Evolutionary conservation across 306 rosid genomes (phyloP).

Genomic region (Cucurbita moschata): DNA sequence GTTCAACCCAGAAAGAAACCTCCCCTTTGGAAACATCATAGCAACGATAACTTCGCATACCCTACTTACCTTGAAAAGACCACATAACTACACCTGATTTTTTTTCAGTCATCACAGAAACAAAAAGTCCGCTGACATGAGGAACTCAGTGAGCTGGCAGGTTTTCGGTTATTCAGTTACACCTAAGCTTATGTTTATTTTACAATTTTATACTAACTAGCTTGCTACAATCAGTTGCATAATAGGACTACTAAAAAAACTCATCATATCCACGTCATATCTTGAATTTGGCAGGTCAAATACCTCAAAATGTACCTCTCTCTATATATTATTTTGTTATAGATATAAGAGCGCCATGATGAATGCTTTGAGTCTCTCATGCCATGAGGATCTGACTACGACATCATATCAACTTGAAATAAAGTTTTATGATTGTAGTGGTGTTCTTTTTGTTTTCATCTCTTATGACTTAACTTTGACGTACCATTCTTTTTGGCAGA

Average conservation of each 20-base stretch:
- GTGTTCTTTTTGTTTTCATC: neutral
- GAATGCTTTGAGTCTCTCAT: neutral
- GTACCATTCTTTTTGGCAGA: conserved; percentile 26
- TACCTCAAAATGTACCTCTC: neutral
- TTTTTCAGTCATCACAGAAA: neutral
- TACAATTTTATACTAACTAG: neutral
- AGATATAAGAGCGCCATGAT: neutral
- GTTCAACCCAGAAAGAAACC: neutral
- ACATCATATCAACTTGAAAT: neutral
- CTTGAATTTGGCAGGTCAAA: neutral
- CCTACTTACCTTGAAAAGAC: no score
- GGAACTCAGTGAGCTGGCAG: neutral
- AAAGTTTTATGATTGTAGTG: neutral
- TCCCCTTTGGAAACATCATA: neutral
- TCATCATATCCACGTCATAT: neutral
- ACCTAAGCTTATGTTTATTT: neutral
- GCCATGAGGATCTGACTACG: neutral
- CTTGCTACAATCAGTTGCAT: neutral
- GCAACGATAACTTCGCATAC: neutral
- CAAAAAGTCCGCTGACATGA: neutral
- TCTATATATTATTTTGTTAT: neutral
- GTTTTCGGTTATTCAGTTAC: neutral
- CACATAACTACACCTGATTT: neutral
- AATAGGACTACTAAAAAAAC: neutral
- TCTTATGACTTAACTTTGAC: conserved; percentile 4